Evolutionary conservation across 169 alveolate genomes (phyloP).

Genomic region (Eimeria zaria): DNA sequence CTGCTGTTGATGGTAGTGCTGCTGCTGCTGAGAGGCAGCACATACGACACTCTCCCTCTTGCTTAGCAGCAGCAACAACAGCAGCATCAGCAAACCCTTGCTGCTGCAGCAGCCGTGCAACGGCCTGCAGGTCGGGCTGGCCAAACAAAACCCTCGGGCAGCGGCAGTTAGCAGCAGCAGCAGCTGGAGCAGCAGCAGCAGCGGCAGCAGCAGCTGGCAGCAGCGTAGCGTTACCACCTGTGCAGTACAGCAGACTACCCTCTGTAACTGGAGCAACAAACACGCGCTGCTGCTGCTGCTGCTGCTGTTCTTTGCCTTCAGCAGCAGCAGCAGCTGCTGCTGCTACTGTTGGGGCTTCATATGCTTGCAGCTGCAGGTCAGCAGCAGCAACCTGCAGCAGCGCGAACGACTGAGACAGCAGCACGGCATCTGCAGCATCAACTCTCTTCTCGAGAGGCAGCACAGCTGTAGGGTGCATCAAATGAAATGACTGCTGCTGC

Average conservation of each 20-base stretch:
- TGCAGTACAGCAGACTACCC: constrained; percentile 21
- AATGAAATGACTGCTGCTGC: constrained; percentile 18
- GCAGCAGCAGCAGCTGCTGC: constrained; percentile 17
- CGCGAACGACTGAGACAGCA: constrained; percentile 18
- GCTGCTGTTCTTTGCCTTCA: neutral
- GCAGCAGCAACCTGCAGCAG: constrained; percentile 21
- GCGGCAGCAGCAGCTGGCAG: constrained; percentile 5
- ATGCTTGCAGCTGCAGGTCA: constrained; percentile 1
- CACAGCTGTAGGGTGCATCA: constrained; percentile 42
- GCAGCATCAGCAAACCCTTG: neutral
- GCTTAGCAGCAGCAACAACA: constrained; percentile 7
- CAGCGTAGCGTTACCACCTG: neutral
- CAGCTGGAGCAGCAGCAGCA: constrained; percentile 27
- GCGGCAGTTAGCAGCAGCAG: constrained; percentile 27
- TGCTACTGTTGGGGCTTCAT: constrained; percentile 38
- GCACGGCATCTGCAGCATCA: neutral
- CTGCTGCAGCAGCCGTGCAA: constrained; percentile 41
- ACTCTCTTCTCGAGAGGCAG: constrained; percentile 19
- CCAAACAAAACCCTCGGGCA: constrained; percentile 50
- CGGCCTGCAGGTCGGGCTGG: constrained; percentile 9
- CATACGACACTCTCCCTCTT: neutral
- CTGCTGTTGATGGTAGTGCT: constrained; percentile 31
- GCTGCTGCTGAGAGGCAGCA: constrained; percentile 33
- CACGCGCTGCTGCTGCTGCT: neutral
- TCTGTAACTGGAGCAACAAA: constrained; percentile 17